A percentile compares a stretch with the other conserved stretches of the same genome.
Evolutionary conservation across 208 protist genomes (phyloP).

Genomic region (Blechomonas ayalai): DNA sequence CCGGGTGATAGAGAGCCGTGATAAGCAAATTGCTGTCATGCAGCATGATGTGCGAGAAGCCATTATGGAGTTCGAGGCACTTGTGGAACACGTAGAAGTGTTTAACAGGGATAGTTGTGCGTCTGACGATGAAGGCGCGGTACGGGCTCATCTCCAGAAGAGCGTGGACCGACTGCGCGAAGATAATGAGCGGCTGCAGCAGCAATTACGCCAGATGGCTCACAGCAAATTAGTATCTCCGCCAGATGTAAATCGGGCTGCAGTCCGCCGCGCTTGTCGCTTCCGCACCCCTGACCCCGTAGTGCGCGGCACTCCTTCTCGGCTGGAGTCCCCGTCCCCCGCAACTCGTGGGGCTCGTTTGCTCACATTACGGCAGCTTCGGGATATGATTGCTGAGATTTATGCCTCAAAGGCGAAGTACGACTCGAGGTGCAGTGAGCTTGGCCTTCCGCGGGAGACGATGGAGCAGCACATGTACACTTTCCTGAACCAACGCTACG

Average conservation of each 20-base stretch:
- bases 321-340: too few relatives aligned
- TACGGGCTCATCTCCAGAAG: too few relatives aligned
- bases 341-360: too few relatives aligned
- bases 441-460: conserved; percentile 75
- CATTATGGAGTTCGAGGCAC: conserved; percentile 55
- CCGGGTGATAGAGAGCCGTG: conserved; percentile 33
- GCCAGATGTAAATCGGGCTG: conserved; percentile 3
- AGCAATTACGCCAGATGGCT: conserved; percentile 15
- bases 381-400: conserved; percentile 81
- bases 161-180: conserved; percentile 26
- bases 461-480: conserved; percentile 93
- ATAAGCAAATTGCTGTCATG: conserved; percentile 41
- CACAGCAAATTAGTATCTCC: too few relatives aligned
- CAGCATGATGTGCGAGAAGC: conserved; percentile 52
- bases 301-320: too few relatives aligned
- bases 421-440: conserved; percentile 74
- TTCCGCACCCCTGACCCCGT: too few relatives aligned
- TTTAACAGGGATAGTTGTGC: background rate
- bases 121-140: conserved; percentile 1
- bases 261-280: background rate
- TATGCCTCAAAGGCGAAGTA: conserved; percentile 86
- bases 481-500: conserved; percentile 88
- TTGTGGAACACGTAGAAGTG: conserved; percentile 29
- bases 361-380: conserved; percentile 67
- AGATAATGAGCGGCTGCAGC: conserved; percentile 35